phyloP scores from a whole-genome alignment of 352 stramenopile genomes.

The Albugo candida region DNA sequence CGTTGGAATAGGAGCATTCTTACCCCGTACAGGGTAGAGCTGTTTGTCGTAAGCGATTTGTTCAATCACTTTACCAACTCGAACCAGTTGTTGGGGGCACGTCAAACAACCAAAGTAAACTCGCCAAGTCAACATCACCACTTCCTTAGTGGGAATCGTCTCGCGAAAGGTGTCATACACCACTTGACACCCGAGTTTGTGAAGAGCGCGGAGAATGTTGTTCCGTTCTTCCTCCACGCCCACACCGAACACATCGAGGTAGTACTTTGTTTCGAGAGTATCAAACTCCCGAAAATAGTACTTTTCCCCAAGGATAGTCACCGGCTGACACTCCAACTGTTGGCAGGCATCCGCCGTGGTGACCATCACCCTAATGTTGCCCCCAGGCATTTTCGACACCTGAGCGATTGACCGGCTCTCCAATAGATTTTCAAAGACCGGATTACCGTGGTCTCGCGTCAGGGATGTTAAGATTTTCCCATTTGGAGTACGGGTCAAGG shows the following conservation, averaged over 20 bases:
- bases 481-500: no score
- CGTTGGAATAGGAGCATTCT: no score
- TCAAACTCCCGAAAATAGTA: slow-evolving; percentile 5
- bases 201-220: no score
- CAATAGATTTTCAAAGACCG: no score
- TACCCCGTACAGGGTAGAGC: no score
- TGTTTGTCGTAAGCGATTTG: not conserved
- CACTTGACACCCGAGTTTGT: slow-evolving; percentile 5
- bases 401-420: no score
- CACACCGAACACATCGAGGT: slow-evolving; percentile 2
- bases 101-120: slow-evolving; percentile 1
- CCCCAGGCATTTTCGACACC: no score
- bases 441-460: no score
- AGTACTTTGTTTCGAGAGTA: slow-evolving; percentile 3
- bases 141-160: not conserved
- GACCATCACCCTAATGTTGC: no score
- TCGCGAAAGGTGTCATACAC: slow-evolving; percentile 9
- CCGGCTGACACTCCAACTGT: slow-evolving; percentile 1
- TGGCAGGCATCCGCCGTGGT: no score
- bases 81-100: not conserved
- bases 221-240: not conserved
- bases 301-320: slow-evolving; percentile 1
- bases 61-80: not conserved
- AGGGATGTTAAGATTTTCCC: no score
- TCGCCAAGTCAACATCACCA: slow-evolving; percentile 2